These are phyloP conservation scores for Talaromyces sp. DNA, from an alignment of 2,329 filamentous ascomycete species.

Conservation along the genomic window DNA sequence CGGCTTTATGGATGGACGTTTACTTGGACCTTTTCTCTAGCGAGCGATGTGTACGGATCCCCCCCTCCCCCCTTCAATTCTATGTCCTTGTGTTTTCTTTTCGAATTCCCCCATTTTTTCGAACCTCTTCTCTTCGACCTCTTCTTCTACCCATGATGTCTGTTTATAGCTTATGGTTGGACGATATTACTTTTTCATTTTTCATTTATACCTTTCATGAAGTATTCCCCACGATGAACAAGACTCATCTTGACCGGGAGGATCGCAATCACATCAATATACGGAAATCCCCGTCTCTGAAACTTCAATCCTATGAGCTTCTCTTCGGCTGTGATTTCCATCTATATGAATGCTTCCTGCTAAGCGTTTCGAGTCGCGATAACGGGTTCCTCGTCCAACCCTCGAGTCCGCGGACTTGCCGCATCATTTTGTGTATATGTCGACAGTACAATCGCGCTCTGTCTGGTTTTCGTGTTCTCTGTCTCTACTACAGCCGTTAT, in stretches of 20 bases:
- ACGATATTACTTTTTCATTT: neutral
- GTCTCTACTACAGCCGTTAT: conserved; percentile 14
- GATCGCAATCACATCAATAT: neutral
- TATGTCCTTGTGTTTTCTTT: conserved; percentile 9
- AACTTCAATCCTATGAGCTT: conserved; percentile 1
- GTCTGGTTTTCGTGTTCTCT: conserved; percentile 3
- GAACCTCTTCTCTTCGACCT: conserved; percentile 1
- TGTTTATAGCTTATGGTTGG: conserved; percentile 9
- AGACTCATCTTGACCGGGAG: neutral
- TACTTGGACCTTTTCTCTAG: conserved; percentile 32
- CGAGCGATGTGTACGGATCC: conserved; percentile 39
- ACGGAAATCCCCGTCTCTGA: neutral
- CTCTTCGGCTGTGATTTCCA: neutral
- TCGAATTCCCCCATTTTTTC: neutral
- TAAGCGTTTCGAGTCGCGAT: neutral
- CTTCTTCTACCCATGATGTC: neutral
- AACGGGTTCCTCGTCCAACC: neutral
- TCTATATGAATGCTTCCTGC: neutral
- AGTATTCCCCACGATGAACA: neutral
- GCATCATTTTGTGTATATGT: conserved; percentile 18
- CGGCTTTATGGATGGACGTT: conserved; percentile 36
- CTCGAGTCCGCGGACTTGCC: neutral
- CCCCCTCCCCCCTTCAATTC: conserved; percentile 26
- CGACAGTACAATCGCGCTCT: conserved; percentile 9
- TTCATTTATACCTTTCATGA: neutral